phyloP scores from a whole-genome alignment of 202 grass and related monocot species.

The Eragrostis tef region DNA sequence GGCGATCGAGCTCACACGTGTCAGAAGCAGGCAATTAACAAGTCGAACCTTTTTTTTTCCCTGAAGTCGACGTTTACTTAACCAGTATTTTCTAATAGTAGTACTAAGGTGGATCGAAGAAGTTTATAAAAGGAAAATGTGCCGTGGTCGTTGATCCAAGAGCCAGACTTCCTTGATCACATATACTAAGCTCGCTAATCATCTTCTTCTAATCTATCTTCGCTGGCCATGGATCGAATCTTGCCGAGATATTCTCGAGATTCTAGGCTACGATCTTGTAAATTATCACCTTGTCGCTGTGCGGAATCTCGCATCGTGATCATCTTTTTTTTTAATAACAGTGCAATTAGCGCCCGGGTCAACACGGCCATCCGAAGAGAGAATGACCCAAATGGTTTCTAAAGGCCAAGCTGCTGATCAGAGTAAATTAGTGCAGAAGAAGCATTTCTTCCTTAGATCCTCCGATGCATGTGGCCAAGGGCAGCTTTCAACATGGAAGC shows the following conservation, averaged over 20 bases:
- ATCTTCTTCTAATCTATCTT: constrained; percentile 1
- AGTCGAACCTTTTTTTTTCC: background rate
- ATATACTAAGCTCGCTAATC: background rate
- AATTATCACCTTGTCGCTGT: constrained; percentile 43
- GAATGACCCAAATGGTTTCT: constrained; percentile 38
- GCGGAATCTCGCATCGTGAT: constrained; percentile 53
- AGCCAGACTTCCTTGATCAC: constrained; percentile 37
- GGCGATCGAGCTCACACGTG: constrained; percentile 17
- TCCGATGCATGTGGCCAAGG: constrained; percentile 38
- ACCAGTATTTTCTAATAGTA: background rate
- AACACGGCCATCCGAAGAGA: constrained; percentile 22
- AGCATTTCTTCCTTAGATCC: constrained; percentile 45
- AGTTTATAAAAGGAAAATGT: constrained; percentile 13
- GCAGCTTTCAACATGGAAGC: constrained; percentile 25
- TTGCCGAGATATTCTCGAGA: constrained; percentile 50
- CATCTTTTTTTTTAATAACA: constrained; percentile 33
- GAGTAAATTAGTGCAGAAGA: constrained; percentile 38
- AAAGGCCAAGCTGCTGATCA: constrained; percentile 29
- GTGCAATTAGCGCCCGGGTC: constrained; percentile 8
- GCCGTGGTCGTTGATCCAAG: constrained; percentile 28
- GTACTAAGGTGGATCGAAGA: background rate
- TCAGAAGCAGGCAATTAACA: constrained; percentile 24
- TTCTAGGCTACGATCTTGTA: constrained; percentile 40
- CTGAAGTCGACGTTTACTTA: constrained; percentile 20
- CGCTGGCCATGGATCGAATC: constrained; percentile 28